Evolutionary conservation across 192 early-diverging fungal genomes (phyloP), one percentile per base, ranked within the genome.

Genomic region (Glomus cerebriforme): DNA sequence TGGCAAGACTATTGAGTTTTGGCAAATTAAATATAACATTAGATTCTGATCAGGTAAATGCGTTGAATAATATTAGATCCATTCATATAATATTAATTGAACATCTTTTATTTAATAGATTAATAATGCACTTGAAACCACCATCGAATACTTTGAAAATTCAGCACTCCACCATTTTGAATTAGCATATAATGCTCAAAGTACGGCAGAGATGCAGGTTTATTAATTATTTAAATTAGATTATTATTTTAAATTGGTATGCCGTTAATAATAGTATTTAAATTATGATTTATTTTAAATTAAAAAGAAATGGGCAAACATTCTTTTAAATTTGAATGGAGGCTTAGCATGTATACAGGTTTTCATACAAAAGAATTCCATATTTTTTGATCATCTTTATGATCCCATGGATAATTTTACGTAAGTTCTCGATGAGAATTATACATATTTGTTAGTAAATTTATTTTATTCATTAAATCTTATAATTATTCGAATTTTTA

Each of bases 291-390:
- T 45, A 69, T 27, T 66, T 34, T 47, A 39, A 34, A 43, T 24
- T 31, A 7, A 47, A 37, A 73, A 88, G 86, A 82, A 86, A 75
- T 93, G 91, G 78, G 93, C 93, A 4, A 75, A 75, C 22, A 90
- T 91, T 17, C 82, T 89, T 5, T 86, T 90, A 64, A 83, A 92
- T 64, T 86, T 96, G 35, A 93, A 95, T 84, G 94, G 92, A 43
- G 95, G 94, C 4, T 80, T 78, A 37, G 82, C 88, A 19, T 91
- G 89, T 75, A 90, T 94, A 59, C 89, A 93, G 73, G 87, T 92
- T 1, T 96, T 93, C 81, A 91, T 95, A 63, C 92, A 94, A 31
- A 96, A 96, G 78, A 92, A 94, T 79, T 92, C 91, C 58, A 90
- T 96, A 31, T 95, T 96, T 73, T 96, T 92, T 79, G 95, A 96